Conservation (phyloP, 2,329 filamentous ascomycete species). For the Macrophomina pseudophaseolina region DNA sequence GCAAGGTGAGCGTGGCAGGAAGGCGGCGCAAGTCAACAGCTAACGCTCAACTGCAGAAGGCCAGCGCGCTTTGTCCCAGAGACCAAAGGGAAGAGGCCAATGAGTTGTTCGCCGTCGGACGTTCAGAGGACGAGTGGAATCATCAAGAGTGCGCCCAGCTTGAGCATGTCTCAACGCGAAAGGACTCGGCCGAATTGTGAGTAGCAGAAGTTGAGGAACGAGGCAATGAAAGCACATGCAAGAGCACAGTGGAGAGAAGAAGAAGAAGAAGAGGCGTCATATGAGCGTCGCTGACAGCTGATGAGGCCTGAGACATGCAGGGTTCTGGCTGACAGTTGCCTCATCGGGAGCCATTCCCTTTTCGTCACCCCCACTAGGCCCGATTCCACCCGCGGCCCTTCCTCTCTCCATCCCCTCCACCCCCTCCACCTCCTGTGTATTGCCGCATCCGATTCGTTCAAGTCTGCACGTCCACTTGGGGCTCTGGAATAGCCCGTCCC, state of each 20-base stretch:
- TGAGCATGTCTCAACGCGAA: too few species aligned
- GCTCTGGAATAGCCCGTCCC: too few species aligned
- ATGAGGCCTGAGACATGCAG: not conserved
- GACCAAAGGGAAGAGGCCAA: not conserved
- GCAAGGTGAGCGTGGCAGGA: not conserved
- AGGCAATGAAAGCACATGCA: not conserved
- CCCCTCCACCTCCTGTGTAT: too few species aligned
- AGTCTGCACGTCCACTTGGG: too few species aligned
- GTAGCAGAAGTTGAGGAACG: not conserved
- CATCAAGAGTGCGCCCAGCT: too few species aligned
- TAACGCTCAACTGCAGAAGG: too few species aligned
- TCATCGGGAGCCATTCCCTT: not conserved
- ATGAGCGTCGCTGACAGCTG: too few species aligned
- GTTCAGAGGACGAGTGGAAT: too few species aligned
- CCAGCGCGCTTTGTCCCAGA: not conserved
- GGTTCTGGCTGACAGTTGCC: not conserved
- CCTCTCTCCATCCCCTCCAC: not conserved
- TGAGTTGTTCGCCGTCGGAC: not conserved
- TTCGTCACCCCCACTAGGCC: constrained; percentile 3
- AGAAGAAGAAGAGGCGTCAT: not conserved
- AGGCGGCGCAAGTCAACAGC: not conserved
- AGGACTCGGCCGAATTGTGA: not conserved
- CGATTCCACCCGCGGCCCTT: not conserved
- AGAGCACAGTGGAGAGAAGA: not conserved
- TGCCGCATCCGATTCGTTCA: too few species aligned